Base-by-base conservation (phyloP, 805 yeast species). In the Candida stauntonica region DNA sequence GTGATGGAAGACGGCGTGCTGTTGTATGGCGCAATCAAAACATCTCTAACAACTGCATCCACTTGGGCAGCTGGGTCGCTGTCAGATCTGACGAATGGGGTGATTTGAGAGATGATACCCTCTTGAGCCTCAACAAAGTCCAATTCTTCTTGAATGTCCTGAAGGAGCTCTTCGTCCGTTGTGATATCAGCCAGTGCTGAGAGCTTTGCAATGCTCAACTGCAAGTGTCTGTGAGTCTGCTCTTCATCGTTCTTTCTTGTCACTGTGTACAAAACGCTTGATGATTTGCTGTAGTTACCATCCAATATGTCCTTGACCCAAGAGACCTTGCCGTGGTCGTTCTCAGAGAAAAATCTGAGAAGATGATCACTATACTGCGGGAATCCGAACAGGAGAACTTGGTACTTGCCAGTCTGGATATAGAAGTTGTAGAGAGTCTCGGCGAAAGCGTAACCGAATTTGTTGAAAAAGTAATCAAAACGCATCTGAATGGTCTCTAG, bases 121-220 rank as follows among this genome's bases (percentile, higher is more conserved):
- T 66, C 64, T 51, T 81, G 86, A 4, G 73, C 72, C 39, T 75
- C 68, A 14, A 75, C 60, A 15, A 64, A 57, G 26, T 69, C 69
- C 17, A 80, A 60, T 24, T 68, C 70, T 23, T 64, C 63, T 46
- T 81, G 81, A 21, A 82, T 70, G 7, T 68, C 70, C 14, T 53
- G 55, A 7, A 77, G 37, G 4, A 59, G 36, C 3, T 59, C 62
- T 5, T 47, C 52, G 16, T 42, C 27, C 5, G 42, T 42, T 2
- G 18, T 29, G 3, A 42, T 34, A 3, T 46, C 51, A 0, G 79
- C 79, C 15, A 84, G 52, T 2, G 75, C 66, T 3, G 86, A 62
- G 17, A 88, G 60, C 57, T 87, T 87, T 2, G 94, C 89, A 35
- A 87, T 60, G 40, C 86, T 81, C 42, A 79, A 67, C 46, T 78